Evolutionary conservation across 768 basidiomycete genomes (phyloP).

Genomic region (Leccinum olivaceopallidum): DNA sequence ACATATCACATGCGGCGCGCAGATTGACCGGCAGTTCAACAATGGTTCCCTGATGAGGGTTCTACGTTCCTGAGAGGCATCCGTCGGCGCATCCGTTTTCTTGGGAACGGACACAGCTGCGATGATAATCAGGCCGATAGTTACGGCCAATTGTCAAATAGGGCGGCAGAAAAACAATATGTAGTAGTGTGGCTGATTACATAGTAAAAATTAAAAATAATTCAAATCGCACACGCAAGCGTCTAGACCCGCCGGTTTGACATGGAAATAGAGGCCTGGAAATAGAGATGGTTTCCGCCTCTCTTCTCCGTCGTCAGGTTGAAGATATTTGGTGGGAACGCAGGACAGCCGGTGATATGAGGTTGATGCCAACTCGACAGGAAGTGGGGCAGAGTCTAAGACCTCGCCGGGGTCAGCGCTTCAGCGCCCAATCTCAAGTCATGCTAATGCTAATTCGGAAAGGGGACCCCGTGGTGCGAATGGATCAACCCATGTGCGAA

Average conservation of each 20-base stretch:
- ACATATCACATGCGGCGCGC: background rate
- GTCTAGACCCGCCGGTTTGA: background rate
- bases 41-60: background rate
- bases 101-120: constrained; percentile 4
- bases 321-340: background rate
- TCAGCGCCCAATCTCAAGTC: background rate
- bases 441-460: background rate
- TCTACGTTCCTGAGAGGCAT: background rate
- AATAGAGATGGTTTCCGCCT: background rate
- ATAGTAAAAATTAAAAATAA: background rate
- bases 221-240: background rate
- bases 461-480: constrained; percentile 1
- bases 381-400: background rate
- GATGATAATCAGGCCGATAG: constrained; percentile 4
- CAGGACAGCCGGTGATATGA: background rate
- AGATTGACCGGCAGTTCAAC: background rate
- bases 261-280: background rate
- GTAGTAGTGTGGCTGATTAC: background rate
- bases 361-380: background rate
- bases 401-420: background rate
- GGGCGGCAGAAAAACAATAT: background rate
- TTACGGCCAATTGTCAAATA: background rate
- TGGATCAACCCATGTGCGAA: background rate
- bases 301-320: background rate
- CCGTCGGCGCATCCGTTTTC: background rate